Evolutionary conservation across 352 stramenopile species (phyloP), one percentile per base, ranked within the genome.

Genomic region (Phytophthora brassicae): DNA sequence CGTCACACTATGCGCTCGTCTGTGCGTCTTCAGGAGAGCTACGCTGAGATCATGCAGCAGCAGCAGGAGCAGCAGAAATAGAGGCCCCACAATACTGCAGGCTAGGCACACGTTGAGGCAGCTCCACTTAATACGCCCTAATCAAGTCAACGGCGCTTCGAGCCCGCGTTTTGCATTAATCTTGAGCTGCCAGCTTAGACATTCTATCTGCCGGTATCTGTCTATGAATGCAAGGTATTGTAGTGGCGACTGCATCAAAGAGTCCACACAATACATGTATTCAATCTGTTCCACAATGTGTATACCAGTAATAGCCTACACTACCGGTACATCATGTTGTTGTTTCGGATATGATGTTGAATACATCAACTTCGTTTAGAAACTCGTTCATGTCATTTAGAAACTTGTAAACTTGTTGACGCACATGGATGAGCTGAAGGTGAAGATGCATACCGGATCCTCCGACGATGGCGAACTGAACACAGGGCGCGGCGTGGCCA

Each of bases 1-100:
- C 90, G 89, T 72, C 85, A 96, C 79, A 95, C 86, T 26, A 95
- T 96, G 85, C 85, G 89, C 63, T 93, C 89, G 55, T 93, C 82
- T 20, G 84, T 95, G 54, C 87, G 89, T 56, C 76, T 96, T 46
- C 84, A 93, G 63, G 89, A 96, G 65, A 92, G 85, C 63, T 93
- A 95, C 54, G 78, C 85, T 33, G 85, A 94, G 49, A 92, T 92
- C 60, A 92, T 92, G 85, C 70, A 92, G 66, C 79, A 90, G 67
- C 82, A 94, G 66, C 68, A 94, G 62, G 66, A 88, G 23, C 71
- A 88, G 26, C 69, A 87, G 77, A 83, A 89, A 57, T 76, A 76
- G 64, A 74, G n/a, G 4, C 31, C 13, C 11, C 3, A 38, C 2
- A 38, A 2, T 39, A 19, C 46, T 7, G 20, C 16, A 46, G 28